Evolutionary conservation across 2,329 filamentous ascomycete genomes (phyloP), one percentile per base, ranked within the genome.

Genomic region (Tolypocladium inflatum): DNA sequence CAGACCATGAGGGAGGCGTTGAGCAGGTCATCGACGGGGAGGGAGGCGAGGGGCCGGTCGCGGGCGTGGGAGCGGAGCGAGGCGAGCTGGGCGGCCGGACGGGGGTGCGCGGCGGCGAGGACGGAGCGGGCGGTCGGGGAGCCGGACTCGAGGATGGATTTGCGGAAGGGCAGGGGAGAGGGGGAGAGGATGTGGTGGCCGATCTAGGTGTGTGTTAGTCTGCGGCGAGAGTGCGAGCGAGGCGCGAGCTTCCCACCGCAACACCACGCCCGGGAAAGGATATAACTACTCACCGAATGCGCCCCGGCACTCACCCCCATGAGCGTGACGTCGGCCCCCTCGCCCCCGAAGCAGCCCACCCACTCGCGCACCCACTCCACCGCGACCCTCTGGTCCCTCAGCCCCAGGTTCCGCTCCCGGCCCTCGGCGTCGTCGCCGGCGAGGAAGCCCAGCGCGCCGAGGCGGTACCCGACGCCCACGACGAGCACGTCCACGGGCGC

Each of bases 401-500:
- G 71, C 1, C 87, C 87, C 23, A 86, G 70, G 64, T 90, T 91
- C 56, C 86, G 72, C 43, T 81, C 63, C 82, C 85, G 55, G 78
- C 78, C 45, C 77, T 77, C 30, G 76, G 73, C 45, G 39, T 78
- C 77, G 17, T 77, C 74, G 37, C 81, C 77, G 11, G 82, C 79
- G 35, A 90, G 70, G 70, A 93, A 91, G 0, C 89, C 89, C 65
- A 90, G 76, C 6, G 83, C 80, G 2, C 84, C 84, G 54, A 89
- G 77, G 11, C 87, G 79, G 69, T 89, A 84, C 70, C 81, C 83
- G 67, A 86, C 80, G 67, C 77, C 81, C 55, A 87, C 77, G 39
- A 75, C 81, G 48, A 89, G 74, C 55, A 88, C 71, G 11, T 79
- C 79, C 53, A 11, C 35, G 51, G 72, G 71, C 3, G 78, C 71